Evolutionary conservation across 306 rosid species (phyloP).

Genomic region (Begonia fuchsioides): DNA sequence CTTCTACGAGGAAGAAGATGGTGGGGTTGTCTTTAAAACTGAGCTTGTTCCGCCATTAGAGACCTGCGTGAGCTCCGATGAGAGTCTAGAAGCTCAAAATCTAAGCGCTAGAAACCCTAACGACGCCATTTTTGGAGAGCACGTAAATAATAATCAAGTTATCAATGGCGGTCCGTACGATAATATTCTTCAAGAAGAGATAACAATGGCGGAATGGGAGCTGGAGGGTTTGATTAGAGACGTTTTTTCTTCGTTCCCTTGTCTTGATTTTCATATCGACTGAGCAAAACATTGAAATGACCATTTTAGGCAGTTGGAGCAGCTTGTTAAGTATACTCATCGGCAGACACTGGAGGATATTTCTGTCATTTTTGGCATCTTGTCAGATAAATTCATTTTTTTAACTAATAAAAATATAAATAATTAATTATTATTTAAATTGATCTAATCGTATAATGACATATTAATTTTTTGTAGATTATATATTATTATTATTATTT

Average conservation of each 20-base stretch:
- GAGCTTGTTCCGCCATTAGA: conserved; percentile 62
- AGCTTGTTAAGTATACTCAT: too few relatives aligned
- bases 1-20: conserved; percentile 23
- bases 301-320: too few relatives aligned
- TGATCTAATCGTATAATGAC: too few relatives aligned
- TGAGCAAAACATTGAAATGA: too few relatives aligned
- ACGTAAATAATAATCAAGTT: background rate
- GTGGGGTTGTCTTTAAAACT: conserved; percentile 20
- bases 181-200: conserved; percentile 36
- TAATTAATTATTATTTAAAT: too few relatives aligned
- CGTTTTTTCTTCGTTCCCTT: conserved; percentile 51
- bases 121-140: conserved; percentile 8
- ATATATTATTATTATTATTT: too few relatives aligned
- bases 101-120: conserved; percentile 7
- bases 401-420: too few relatives aligned
- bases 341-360: too few relatives aligned
- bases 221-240: conserved; percentile 83
- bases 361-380: too few relatives aligned
- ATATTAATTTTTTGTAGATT: too few relatives aligned
- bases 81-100: conserved; percentile 26
- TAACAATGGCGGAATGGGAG: conserved; percentile 70
- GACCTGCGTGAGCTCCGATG: conserved; percentile 23
- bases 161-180: conserved; percentile 27
- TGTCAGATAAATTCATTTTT: too few relatives aligned
- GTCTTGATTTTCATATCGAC: conserved; percentile 45